These are phyloP conservation scores for Saturnispora ahearnii DNA, from an alignment of 805 yeast species.

Conservation along the genomic window DNA sequence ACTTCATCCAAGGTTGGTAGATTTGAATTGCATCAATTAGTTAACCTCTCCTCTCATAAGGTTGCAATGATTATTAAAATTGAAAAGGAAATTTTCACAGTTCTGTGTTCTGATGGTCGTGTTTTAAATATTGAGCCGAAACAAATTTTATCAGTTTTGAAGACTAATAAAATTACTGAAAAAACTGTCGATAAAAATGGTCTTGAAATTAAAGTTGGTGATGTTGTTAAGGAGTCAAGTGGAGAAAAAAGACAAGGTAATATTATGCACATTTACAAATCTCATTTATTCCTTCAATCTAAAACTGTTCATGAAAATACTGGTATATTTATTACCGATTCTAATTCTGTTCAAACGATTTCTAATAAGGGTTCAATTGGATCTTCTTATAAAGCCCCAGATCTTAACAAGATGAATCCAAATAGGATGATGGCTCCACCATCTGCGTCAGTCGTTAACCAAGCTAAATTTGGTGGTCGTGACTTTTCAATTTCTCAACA, in stretches of 20 bases:
- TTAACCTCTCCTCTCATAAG: constrained; percentile 72
- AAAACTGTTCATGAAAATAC: constrained; percentile 74
- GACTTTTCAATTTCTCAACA: constrained; percentile 75
- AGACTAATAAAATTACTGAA: constrained; percentile 54
- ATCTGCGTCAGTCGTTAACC: constrained; percentile 49
- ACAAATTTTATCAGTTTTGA: constrained; percentile 72
- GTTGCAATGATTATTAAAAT: constrained; percentile 89
- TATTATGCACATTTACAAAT: constrained; percentile 78
- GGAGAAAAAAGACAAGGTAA: constrained; percentile 87
- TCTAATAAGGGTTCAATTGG: constrained; percentile 70
- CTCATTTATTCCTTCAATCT: constrained; percentile 69
- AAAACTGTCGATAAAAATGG: constrained; percentile 85
- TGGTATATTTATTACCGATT: constrained; percentile 80
- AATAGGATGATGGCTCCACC: constrained; percentile 56
- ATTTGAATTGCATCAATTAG: constrained; percentile 82
- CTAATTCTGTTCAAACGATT: constrained; percentile 70
- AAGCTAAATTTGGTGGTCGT: constrained; percentile 58
- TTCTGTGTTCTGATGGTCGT: constrained; percentile 77
- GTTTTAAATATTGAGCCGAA: constrained; percentile 62
- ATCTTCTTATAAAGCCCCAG: constrained; percentile 46
- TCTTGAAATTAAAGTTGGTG: constrained; percentile 78
- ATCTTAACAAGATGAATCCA: constrained; percentile 84
- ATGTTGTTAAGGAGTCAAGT: constrained; percentile 74
- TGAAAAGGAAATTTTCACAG: constrained; percentile 76
- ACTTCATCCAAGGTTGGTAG: constrained; percentile 63